Evolutionary conservation across 257 asterid genomes (phyloP).

Genomic region (Solanum raphanifolium): DNA sequence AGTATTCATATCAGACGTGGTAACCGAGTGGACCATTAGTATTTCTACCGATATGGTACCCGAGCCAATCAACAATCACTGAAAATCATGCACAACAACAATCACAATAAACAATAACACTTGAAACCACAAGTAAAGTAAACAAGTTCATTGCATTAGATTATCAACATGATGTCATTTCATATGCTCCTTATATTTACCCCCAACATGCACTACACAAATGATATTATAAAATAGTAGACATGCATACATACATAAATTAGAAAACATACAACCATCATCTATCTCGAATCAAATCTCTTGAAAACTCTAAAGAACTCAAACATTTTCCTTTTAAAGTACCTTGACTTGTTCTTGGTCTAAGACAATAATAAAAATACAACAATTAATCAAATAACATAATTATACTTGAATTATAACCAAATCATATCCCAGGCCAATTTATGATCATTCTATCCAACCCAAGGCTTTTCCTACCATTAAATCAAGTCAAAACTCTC

Average conservation of each 20-base stretch:
- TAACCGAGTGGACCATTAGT: background rate
- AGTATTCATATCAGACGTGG: background rate
- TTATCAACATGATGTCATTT: background rate
- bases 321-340: background rate
- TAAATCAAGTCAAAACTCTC: background rate
- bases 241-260: background rate
- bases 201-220: background rate
- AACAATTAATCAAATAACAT: background rate
- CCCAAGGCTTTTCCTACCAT: background rate
- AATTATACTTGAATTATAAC: too few species aligned
- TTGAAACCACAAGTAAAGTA: background rate
- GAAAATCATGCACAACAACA: background rate
- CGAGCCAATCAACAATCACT: background rate
- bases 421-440: background rate
- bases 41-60: background rate
- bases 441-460: background rate
- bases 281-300: background rate
- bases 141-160: background rate
- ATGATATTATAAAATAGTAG: background rate
- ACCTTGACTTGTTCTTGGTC: background rate
- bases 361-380: background rate
- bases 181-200: background rate
- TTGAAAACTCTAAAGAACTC: background rate
- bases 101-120: too few species aligned
- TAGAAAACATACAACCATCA: background rate